A percentile compares a stretch with the other conserved stretches of the same genome.
These are phyloP conservation scores for Hymenoscyphus linearis DNA, from an alignment of 2,329 filamentous ascomycete genomes.

Conservation along the genomic window DNA sequence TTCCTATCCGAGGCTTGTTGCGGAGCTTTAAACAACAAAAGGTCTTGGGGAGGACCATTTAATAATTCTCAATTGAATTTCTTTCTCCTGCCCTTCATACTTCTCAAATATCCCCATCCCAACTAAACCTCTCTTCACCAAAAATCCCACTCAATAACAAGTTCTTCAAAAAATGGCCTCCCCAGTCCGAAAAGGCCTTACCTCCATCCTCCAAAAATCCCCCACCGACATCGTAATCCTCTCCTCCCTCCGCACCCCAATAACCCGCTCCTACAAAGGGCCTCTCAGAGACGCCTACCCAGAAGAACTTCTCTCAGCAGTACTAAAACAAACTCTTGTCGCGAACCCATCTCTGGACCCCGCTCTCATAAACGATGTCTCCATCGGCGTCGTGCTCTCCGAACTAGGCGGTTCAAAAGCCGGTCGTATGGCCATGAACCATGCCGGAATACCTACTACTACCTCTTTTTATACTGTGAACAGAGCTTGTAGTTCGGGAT, in stretches of 20 bases:
- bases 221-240: slow-evolving; percentile 83
- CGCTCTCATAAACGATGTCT: slow-evolving; percentile 68
- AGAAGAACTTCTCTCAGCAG: slow-evolving; percentile 74
- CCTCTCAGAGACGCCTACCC: slow-evolving; percentile 83
- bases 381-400: slow-evolving; percentile 82
- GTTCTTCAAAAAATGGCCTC: slow-evolving; percentile 23
- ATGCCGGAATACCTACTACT: slow-evolving; percentile 67
- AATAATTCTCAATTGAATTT: neutral
- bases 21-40: neutral
- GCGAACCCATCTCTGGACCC: slow-evolving; percentile 70
- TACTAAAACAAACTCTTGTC: slow-evolving; percentile 61
- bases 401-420: slow-evolving; percentile 89
- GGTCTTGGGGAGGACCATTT: neutral
- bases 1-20: neutral
- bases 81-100: neutral
- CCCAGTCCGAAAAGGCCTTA: slow-evolving; percentile 57
- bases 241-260: slow-evolving; percentile 81
- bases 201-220: slow-evolving; percentile 70
- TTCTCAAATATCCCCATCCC: no score
- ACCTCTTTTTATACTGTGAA: slow-evolving; percentile 84
- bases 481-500: slow-evolving; percentile 73
- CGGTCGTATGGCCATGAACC: slow-evolving; percentile 83
- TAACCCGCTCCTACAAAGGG: slow-evolving; percentile 79
- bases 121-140: neutral
- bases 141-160: neutral